Percentiles rank a stretch among this genome's conserved stretches.
Evolutionary conservation across 345 rosid species (phyloP).

Genomic region (Linum trigynum): DNA sequence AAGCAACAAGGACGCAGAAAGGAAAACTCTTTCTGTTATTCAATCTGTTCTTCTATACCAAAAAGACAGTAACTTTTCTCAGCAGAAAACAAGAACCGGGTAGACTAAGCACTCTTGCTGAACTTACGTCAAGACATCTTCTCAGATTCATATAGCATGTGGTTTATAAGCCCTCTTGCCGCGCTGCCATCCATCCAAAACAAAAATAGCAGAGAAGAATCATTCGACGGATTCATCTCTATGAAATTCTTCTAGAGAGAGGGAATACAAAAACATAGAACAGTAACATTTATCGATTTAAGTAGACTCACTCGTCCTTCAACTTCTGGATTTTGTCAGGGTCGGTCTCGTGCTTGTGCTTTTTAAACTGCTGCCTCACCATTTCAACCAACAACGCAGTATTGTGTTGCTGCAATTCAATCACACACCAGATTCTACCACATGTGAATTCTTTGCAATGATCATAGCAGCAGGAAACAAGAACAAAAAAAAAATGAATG

Average conservation of each 20-base stretch:
- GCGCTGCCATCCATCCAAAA: constrained; percentile 44
- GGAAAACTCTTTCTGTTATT: no score
- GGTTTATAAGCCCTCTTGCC: constrained; percentile 93
- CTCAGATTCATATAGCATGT: constrained; percentile 75
- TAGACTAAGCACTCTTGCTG: constrained; percentile 30
- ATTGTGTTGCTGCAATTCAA: constrained; percentile 65
- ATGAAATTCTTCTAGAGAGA: neutral
- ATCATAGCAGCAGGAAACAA: neutral
- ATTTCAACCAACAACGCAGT: constrained; percentile 61
- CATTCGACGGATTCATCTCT: no score
- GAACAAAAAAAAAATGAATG: neutral
- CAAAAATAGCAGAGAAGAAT: neutral
- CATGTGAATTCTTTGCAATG: no score
- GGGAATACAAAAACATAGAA: neutral
- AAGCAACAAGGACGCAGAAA: no score
- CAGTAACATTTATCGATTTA: neutral
- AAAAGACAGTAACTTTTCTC: neutral
- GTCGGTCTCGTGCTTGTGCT: constrained; percentile 72
- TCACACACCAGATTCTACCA: neutral
- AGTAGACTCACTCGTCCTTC: constrained; percentile 72
- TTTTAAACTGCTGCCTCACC: constrained; percentile 86
- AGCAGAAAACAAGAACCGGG: constrained; percentile 4
- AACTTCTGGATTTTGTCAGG: constrained; percentile 81
- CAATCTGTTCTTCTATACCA: no score
- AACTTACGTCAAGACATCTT: constrained; percentile 66